A percentile compares a stretch with the other conserved stretches of the same genome.
phyloP scores from a whole-genome alignment of 345 rosid genomes.

The Pelargonium nanum region DNA sequence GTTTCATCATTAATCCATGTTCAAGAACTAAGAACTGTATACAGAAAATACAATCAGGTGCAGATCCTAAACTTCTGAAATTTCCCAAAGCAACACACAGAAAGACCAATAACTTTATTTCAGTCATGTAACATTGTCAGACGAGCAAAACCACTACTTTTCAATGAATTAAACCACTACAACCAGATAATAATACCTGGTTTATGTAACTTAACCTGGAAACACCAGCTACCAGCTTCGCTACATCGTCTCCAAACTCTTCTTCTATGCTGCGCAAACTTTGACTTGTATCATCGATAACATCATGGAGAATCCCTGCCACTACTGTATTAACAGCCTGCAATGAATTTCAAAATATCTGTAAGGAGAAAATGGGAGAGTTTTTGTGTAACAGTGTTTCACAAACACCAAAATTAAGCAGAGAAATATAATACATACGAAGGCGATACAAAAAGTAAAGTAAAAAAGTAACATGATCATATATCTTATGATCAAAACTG shows the following conservation, averaged over 20 bases:
- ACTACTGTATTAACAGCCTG: constrained; percentile 65
- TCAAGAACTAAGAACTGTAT: not conserved
- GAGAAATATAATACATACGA: not conserved
- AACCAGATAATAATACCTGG: constrained; percentile 32
- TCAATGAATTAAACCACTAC: no score
- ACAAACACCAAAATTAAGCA: not conserved
- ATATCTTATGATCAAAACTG: no score
- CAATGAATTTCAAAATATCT: constrained; percentile 7
- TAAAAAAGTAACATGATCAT: not conserved
- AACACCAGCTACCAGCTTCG: constrained; percentile 52
- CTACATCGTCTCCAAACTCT: constrained; percentile 61
- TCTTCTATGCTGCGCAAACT: constrained; percentile 33
- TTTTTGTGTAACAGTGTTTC: not conserved
- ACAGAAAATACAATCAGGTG: not conserved
- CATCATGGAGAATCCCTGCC: constrained; percentile 66
- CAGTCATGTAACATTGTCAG: not conserved
- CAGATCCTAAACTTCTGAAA: not conserved
- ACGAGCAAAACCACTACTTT: not conserved
- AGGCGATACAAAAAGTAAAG: no score
- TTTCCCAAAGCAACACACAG: not conserved
- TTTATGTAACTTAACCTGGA: constrained; percentile 58
- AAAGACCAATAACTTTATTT: not conserved
- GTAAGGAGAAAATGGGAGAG: not conserved
- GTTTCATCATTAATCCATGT: no score
- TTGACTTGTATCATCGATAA: constrained; percentile 47